Base-by-base conservation (phyloP, 2,329 filamentous ascomycete genomes). In the Plectosphaerella plurivora region DNA sequence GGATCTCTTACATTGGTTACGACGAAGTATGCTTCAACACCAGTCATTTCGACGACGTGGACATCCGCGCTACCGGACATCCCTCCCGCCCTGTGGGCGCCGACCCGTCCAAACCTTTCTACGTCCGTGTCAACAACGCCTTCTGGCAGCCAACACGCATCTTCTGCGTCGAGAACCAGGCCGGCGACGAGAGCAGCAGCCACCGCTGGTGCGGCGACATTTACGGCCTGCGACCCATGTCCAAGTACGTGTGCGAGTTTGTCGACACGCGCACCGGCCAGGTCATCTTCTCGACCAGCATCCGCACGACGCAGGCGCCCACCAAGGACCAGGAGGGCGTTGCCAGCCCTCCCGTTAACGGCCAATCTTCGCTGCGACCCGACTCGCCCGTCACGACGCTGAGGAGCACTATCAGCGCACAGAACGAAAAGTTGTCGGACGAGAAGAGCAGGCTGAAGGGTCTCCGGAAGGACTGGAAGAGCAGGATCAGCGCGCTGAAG, bases 141-240 rank as follows among this genome's bases (percentile, higher is more conserved):
- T 79, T 84, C 55, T 93, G 89, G 89, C 88, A 88, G 63, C 88
- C 88, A 2, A 89, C 87, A 11, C 80, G 86, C 59, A 91, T 92
- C 62, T 79, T 79, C 53, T 73, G 77, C 28, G 70, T 80, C 36
- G 61, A 68, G 20, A 63, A 69, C 45, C 59, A 67, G 7, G 65
- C 65, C 37, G 61, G 64, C 5, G 53, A 51, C 42, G 46, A 47
- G 68, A 44, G 65, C 68, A 20, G 61, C 62, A 75, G 75, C 16
- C 77, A 77, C 45, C 77, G 80, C 46, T 92, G 86, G 85, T 83
- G 81, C 25, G 89, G 88, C 10, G 83, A 86, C 56, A 85, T 87
- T n/a, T 86, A 84, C 59, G 83, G 82, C 28, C 71, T 87, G 49
- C 81, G 88, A 16, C 86, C 89, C 8, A 75, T 86, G 59, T 89